Conservation (phyloP, 108 stramenopile species). For the Fistulifera pelliculosa region DNA sequence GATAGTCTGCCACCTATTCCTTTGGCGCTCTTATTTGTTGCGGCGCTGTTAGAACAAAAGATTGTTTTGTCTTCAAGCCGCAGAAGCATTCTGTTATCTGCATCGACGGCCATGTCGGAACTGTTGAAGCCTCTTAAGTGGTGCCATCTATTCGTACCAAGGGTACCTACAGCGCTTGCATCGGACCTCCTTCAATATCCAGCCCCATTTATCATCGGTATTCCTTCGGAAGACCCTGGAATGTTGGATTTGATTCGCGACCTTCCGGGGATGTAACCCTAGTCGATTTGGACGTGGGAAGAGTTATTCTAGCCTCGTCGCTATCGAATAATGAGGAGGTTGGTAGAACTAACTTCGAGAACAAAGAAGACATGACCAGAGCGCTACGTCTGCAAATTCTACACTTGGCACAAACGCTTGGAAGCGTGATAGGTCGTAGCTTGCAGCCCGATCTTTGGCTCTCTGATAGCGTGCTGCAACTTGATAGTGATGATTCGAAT, state of each 20-base stretch:
- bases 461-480: constrained; percentile 35
- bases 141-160: constrained; percentile 72
- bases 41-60: constrained; percentile 78
- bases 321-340: constrained; percentile 25
- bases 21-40: constrained; percentile 59
- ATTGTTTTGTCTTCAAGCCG: constrained; percentile 69
- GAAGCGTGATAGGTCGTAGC: constrained; percentile 43
- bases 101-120: constrained; percentile 35
- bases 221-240: constrained; percentile 57
- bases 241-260: constrained; percentile 48
- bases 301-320: constrained; percentile 72
- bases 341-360: constrained; percentile 18
- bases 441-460: constrained; percentile 54
- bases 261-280: constrained; percentile 73
- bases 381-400: constrained; percentile 68
- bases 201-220: constrained; percentile 77
- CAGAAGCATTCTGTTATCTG: constrained; percentile 57
- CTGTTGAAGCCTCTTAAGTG: constrained; percentile 62
- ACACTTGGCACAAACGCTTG: constrained; percentile 62
- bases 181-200: constrained; percentile 80
- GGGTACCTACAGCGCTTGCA: constrained; percentile 66
- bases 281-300: constrained; percentile 84
- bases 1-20: constrained; percentile 67
- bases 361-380: constrained; percentile 16
- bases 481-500: neutral